phyloP scores from a whole-genome alignment of 352 stramenopile species.

The Phytophthora nicotianae region DNA sequence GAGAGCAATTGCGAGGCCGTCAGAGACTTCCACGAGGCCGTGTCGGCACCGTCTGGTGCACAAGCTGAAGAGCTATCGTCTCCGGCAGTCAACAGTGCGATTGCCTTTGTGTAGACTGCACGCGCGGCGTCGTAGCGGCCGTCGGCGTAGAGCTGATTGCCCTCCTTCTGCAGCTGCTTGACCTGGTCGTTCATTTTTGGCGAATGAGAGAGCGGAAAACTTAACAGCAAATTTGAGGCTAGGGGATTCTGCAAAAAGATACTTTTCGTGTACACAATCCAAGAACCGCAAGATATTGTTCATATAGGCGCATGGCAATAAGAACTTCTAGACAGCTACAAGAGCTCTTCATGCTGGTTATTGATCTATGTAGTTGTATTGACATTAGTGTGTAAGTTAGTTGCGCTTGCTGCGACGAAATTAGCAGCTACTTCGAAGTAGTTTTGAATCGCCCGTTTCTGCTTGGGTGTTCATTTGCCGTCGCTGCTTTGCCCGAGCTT shows the following conservation, averaged over 20 bases:
- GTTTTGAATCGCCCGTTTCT: conserved; percentile 15
- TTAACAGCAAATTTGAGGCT: not conserved
- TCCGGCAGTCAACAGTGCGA: conserved; percentile 31
- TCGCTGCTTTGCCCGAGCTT: conserved; percentile 5
- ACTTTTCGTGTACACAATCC: too few relatives aligned
- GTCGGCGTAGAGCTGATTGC: conserved; percentile 58
- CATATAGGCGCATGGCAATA: too few relatives aligned
- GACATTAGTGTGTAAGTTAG: not conserved
- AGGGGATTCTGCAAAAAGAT: conserved; percentile 1
- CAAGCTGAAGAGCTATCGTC: conserved; percentile 10
- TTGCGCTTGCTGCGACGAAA: not conserved
- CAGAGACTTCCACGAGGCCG: conserved; percentile 22
- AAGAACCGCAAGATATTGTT: too few relatives aligned
- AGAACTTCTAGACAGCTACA: not conserved
- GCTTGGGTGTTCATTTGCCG: conserved; percentile 4
- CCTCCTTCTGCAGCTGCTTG: conserved; percentile 47
- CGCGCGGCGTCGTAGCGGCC: conserved; percentile 67
- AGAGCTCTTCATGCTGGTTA: not conserved
- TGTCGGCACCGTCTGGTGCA: not conserved
- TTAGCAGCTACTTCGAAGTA: not conserved
- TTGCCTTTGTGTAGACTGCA: conserved; percentile 50
- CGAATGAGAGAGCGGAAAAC: conserved; percentile 8
- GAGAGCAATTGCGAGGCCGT: conserved; percentile 53
- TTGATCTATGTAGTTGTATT: not conserved
- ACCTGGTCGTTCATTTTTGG: conserved; percentile 28